phyloP scores from a whole-genome alignment of 106 monocot genomes.

The Triglochin maritima region DNA sequence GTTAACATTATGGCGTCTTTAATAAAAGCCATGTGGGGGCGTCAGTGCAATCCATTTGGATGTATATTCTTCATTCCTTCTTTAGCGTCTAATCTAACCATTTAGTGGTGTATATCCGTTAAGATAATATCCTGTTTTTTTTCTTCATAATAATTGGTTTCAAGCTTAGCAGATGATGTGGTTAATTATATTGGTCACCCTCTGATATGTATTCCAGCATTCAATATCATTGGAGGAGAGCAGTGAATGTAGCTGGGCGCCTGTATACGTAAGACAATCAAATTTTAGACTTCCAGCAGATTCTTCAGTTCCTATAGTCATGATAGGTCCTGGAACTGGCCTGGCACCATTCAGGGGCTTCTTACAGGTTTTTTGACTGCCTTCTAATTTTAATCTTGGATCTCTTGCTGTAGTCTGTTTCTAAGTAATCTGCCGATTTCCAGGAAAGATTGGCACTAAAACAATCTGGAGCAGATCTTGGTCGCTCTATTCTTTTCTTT shows the following conservation, averaged over 20 bases:
- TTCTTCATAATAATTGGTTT: too few relatives aligned
- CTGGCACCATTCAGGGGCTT: constrained; percentile 84
- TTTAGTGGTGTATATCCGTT: too few relatives aligned
- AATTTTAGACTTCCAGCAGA: constrained; percentile 75
- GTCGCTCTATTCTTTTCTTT: constrained; percentile 49
- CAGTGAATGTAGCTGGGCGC: constrained; percentile 63
- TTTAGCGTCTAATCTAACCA: too few relatives aligned
- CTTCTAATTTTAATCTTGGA: too few relatives aligned
- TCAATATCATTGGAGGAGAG: constrained; percentile 40
- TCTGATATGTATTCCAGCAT: constrained; percentile 19
- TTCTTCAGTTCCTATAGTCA: constrained; percentile 52
- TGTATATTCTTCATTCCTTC: too few relatives aligned
- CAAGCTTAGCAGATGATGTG: too few relatives aligned
- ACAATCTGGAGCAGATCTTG: constrained; percentile 38
- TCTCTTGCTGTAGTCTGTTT: neutral
- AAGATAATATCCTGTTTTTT: too few relatives aligned
- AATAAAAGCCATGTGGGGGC: too few relatives aligned
- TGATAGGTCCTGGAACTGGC: constrained; percentile 86
- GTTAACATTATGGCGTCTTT: too few relatives aligned
- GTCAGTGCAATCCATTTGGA: too few relatives aligned
- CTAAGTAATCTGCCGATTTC: constrained; percentile 13
- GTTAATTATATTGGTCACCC: too few relatives aligned
- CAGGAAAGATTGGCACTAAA: constrained; percentile 49
- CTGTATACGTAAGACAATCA: constrained; percentile 66
- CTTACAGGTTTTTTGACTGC: constrained; percentile 44